Base-by-base conservation (phyloP, 306 rosid genomes). In the Cucumis sativus region DNA sequence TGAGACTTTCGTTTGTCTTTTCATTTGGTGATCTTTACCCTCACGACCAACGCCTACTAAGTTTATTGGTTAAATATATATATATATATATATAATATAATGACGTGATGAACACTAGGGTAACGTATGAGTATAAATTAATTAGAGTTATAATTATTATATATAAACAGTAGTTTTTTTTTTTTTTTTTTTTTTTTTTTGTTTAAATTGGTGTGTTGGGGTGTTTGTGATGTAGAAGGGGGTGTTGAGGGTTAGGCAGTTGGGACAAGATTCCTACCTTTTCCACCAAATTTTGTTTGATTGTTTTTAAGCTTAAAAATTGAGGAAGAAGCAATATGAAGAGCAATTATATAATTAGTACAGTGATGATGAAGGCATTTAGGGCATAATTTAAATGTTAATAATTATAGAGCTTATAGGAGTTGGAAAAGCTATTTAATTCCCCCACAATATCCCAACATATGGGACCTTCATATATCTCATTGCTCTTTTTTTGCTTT, bases 251-350 rank as follows among this genome's bases (percentile, higher is more conserved):
- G 23, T 71, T 40, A 71, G 76, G 76, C 30, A 28, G 30, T 71
- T 28, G 30, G 76, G 75, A 43, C 66, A 18, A 57, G 67, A 39
- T 35, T 75, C 78, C 52, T 57, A 51, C 52, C 78, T 39, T 47
- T 75, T 28, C 37, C 10, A 40, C 66, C 37, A 45, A 76, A 76
- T 13, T 59, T 45, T 58, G 9, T 59, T 75, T 59, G 68, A 8
- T 57, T 76, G 52, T 39, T 76, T 33, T 55, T 35, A 56, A 28
- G 45, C 56, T 39, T 1, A 45, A 75, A 41, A 76, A 59, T 59
- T 76, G 79, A 76, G 41, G 79, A 59, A 43, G n/a, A 58, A 76
- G 79, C 79, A 75, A 75, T 21, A 23, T 12, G 25, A 21, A 75
- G 51, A 56, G 25, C 56, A 76, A 76, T 51, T 13, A 76, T 28